phyloP scores from a whole-genome alignment of 1,284 basidiomycete species.

The Trichosporon asahii region DNA sequence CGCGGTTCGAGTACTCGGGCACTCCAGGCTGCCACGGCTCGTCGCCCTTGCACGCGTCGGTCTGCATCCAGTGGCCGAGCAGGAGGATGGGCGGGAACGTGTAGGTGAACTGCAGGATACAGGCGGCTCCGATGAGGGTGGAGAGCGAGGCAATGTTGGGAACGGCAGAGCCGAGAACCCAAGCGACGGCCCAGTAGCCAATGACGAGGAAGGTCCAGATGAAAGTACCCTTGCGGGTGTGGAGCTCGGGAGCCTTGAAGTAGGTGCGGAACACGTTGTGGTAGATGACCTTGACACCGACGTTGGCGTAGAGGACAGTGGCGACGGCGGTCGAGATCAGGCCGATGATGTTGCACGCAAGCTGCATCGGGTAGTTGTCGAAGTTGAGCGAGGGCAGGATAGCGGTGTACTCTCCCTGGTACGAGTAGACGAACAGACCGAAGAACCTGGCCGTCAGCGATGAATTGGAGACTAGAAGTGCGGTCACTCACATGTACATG shows the following conservation, averaged over 20 bases:
- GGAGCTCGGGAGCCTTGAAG: constrained; percentile 59
- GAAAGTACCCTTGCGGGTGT: constrained; percentile 54
- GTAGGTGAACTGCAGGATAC: constrained; percentile 26
- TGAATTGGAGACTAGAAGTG: too few species aligned
- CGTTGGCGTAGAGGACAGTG: constrained; percentile 63
- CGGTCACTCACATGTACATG: constrained; percentile 46
- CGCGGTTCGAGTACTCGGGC: constrained; percentile 20
- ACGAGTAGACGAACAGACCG: constrained; percentile 50
- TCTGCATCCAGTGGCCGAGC: constrained; percentile 26
- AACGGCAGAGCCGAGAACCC: constrained; percentile 60
- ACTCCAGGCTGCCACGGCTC: constrained; percentile 22
- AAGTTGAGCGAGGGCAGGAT: constrained; percentile 63
- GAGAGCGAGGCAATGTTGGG: constrained; percentile 61
- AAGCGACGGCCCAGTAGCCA: constrained; percentile 54
- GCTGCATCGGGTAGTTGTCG: constrained; percentile 53
- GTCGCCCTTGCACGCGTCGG: constrained; percentile 22
- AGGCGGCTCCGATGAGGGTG: constrained; percentile 56
- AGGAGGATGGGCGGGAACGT: constrained; percentile 23
- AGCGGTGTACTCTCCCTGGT: constrained; percentile 61
- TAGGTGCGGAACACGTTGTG: constrained; percentile 54
- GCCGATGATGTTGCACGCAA: constrained; percentile 56
- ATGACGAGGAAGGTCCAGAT: constrained; percentile 49
- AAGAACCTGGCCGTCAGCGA: constrained; percentile 6
- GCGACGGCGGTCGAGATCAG: constrained; percentile 54
- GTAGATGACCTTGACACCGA: constrained; percentile 42